These are phyloP conservation scores for Penicillium paxilli DNA, from an alignment of 495 filamentous ascomycete genomes.

Conservation along the genomic window DNA sequence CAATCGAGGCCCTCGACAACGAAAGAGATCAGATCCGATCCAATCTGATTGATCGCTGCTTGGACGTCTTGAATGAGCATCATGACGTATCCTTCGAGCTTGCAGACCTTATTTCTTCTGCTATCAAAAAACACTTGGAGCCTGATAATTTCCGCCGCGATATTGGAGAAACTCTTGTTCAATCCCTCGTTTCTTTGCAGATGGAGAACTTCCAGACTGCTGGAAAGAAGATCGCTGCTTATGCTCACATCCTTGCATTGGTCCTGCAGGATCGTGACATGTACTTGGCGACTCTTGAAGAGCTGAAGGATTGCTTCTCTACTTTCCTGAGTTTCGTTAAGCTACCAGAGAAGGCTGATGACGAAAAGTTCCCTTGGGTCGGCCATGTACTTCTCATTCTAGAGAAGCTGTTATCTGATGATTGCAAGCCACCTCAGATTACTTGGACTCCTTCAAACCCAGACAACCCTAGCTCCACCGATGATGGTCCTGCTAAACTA, in stretches of 20 bases:
- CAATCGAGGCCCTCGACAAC: slow-evolving; percentile 80
- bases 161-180: slow-evolving; percentile 78
- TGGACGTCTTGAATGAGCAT: slow-evolving; percentile 87
- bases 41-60: slow-evolving; percentile 81
- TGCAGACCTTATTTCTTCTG: slow-evolving; percentile 77
- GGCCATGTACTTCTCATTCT: slow-evolving; percentile 86
- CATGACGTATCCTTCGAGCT: slow-evolving; percentile 90
- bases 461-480: slow-evolving; percentile 42
- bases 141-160: slow-evolving; percentile 65
- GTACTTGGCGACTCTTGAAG: slow-evolving; percentile 71
- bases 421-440: slow-evolving; percentile 74
- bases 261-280: slow-evolving; percentile 81
- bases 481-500: slow-evolving; percentile 54
- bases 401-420: slow-evolving; percentile 86
- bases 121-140: slow-evolving; percentile 67
- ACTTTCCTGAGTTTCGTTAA: slow-evolving; percentile 80
- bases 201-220: slow-evolving; percentile 66
- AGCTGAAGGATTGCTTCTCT: slow-evolving; percentile 75
- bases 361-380: slow-evolving; percentile 87
- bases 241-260: slow-evolving; percentile 88
- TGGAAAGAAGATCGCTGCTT: slow-evolving; percentile 87
- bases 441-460: slow-evolving; percentile 67
- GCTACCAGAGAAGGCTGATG: slow-evolving; percentile 61
- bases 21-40: slow-evolving; percentile 70
- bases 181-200: slow-evolving; percentile 82